Percentiles rank a stretch among this genome's conserved stretches.
phyloP scores from a whole-genome alignment of 2,329 filamentous ascomycete species.

The Fusarium irregulare region DNA sequence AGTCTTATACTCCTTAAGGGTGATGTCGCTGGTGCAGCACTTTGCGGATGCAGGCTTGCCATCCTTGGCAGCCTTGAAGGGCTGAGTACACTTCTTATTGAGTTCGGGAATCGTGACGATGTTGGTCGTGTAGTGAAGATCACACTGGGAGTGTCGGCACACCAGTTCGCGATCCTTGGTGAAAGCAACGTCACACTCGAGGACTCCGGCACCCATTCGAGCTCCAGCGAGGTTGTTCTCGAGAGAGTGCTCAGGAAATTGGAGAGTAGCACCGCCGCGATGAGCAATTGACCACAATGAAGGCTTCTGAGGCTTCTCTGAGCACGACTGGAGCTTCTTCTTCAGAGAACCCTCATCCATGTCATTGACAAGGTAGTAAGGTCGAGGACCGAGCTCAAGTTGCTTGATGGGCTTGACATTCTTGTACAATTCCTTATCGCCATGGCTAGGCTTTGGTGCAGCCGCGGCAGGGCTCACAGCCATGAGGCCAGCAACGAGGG shows the following conservation, averaged over 20 bases:
- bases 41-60: constrained; percentile 67
- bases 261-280: constrained; percentile 69
- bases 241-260: constrained; percentile 72
- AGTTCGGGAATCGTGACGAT: constrained; percentile 71
- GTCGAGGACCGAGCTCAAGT: constrained; percentile 71
- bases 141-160: constrained; percentile 75
- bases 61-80: constrained; percentile 67
- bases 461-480: constrained; percentile 45
- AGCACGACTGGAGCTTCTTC: constrained; percentile 67
- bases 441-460: constrained; percentile 40
- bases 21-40: constrained; percentile 79
- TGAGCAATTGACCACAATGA: constrained; percentile 71
- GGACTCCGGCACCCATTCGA: constrained; percentile 74
- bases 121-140: constrained; percentile 76
- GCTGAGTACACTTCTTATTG: constrained; percentile 70
- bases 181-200: constrained; percentile 76
- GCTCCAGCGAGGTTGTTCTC: constrained; percentile 70
- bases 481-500: constrained; percentile 49
- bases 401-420: constrained; percentile 58
- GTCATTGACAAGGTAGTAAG: constrained; percentile 71
- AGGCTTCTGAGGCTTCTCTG: constrained; percentile 62
- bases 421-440: constrained; percentile 38
- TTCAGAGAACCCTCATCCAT: constrained; percentile 72
- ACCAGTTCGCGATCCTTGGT: constrained; percentile 74
- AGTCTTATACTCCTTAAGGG: constrained; percentile 72